phyloP scores from a whole-genome alignment of 345 rosid species.

The Eucalyptus coolabah region DNA sequence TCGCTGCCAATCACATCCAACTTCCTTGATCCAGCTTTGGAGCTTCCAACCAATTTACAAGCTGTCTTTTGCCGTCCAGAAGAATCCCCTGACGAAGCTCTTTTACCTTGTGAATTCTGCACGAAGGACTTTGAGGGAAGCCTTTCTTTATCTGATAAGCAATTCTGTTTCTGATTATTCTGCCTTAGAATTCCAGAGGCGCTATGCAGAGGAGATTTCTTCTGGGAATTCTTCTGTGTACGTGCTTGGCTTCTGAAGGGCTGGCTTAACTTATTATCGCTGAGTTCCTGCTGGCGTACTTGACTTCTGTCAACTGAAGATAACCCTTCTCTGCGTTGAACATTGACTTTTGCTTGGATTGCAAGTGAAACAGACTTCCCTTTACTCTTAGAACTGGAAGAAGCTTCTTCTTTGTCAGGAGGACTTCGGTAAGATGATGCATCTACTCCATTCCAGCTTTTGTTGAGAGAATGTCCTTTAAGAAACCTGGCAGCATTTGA shows the following conservation, averaged over 20 bases:
- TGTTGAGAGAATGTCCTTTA: constrained; percentile 51
- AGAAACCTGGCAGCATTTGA: constrained; percentile 46
- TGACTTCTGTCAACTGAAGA: constrained; percentile 16
- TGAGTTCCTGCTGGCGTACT: constrained; percentile 31
- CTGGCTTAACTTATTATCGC: constrained; percentile 38
- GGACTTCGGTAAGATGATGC: constrained; percentile 18
- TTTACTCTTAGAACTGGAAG: constrained; percentile 31
- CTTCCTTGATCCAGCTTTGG: constrained; percentile 51
- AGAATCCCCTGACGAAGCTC: constrained; percentile 17
- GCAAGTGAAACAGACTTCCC: constrained; percentile 79
- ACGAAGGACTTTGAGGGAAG: constrained; percentile 17
- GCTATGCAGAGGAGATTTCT: constrained; percentile 26
- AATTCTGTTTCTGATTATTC: constrained; percentile 88
- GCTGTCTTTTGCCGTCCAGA: constrained; percentile 18
- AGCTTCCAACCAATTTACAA: constrained; percentile 16
- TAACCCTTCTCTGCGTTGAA: constrained; percentile 65
- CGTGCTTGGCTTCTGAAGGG: constrained; percentile 46
- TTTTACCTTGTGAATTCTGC: constrained; percentile 28
- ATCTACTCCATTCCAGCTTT: constrained; percentile 57
- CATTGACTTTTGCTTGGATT: constrained; percentile 78
- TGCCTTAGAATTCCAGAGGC: constrained; percentile 58
- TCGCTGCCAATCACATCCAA: constrained; percentile 21
- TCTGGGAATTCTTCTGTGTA: constrained; percentile 32
- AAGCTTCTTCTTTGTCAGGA: constrained; percentile 32
- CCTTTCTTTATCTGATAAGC: constrained; percentile 29